Conservation (phyloP, 345 rosid species). For the Brassica napus region Da-Ae NC_063448.1:52843001-52843500, state of each 20-base stretch:
- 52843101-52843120: constrained; percentile 29
- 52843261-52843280: constrained; percentile 43
- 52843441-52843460: background rate
- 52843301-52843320: background rate
- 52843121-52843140: background rate
- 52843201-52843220: constrained; percentile 40
- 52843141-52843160: background rate
- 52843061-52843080: constrained; percentile 33
- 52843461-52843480: background rate
- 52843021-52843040: constrained; percentile 8
- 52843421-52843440: background rate
- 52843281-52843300: constrained; percentile 47
- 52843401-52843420: background rate
- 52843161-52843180: constrained; percentile 18
- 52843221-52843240: constrained; percentile 46
- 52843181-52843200: constrained; percentile 24
- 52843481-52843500: background rate
- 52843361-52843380: background rate
- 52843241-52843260: constrained; percentile 38
- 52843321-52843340: background rate
- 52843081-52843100: constrained; percentile 24
- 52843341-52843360: background rate
- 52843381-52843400: background rate
- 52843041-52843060: constrained; percentile 7
- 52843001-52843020: background rate